Evolutionary conservation across 805 yeast species (phyloP).

Genomic region (Debaryomyces tyrocola): DNA sequence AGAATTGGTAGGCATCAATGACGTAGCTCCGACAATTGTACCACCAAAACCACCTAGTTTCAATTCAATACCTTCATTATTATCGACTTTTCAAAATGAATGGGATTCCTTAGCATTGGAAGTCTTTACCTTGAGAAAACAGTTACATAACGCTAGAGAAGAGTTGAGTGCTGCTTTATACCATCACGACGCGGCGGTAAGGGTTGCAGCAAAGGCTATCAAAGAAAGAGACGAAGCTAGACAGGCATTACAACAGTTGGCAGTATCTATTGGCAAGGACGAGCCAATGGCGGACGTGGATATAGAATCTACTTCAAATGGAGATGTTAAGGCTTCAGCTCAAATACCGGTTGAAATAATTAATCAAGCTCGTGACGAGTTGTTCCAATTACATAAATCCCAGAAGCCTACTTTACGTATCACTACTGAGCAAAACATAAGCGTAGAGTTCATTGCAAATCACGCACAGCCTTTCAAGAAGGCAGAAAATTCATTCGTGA

Average conservation of each 20-base stretch:
- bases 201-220: slow-evolving; percentile 77
- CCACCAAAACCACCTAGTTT: slow-evolving; percentile 47
- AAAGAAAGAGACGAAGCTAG: slow-evolving; percentile 75
- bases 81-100: slow-evolving; percentile 78
- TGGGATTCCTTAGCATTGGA: slow-evolving; percentile 89
- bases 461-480: slow-evolving; percentile 12
- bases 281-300: slow-evolving; percentile 6
- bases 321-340: not conserved
- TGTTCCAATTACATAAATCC: slow-evolving; percentile 37
- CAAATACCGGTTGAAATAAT: slow-evolving; percentile 22
- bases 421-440: slow-evolving; percentile 11
- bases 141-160: slow-evolving; percentile 61
- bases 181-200: slow-evolving; percentile 85
- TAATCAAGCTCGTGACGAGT: slow-evolving; percentile 28
- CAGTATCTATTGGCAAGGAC: slow-evolving; percentile 38
- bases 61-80: slow-evolving; percentile 75
- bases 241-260: slow-evolving; percentile 58
- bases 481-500: slow-evolving; percentile 4
- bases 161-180: slow-evolving; percentile 78
- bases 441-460: slow-evolving; percentile 8
- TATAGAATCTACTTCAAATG: not conserved
- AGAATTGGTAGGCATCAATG: slow-evolving; percentile 51
- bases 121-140: slow-evolving; percentile 72
- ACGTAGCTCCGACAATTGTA: slow-evolving; percentile 17
- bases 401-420: slow-evolving; percentile 24